A percentile compares a stretch with the other conserved stretches of the same genome.
Evolutionary conservation across 345 rosid genomes (phyloP).

Genomic region (Gossypium anomalum): DNA sequence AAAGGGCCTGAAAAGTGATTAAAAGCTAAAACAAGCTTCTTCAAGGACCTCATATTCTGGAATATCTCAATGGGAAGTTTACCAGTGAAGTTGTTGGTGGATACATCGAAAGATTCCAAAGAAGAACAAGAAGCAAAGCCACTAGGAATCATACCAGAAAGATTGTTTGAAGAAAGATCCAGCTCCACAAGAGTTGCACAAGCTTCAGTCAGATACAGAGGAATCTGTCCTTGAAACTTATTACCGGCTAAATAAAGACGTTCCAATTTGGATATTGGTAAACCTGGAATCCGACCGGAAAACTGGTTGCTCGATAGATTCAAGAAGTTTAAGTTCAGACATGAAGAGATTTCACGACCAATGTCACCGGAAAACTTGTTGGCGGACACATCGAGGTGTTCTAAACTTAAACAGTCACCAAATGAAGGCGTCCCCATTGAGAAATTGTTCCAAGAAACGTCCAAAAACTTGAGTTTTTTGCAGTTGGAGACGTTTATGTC

Average conservation of each 20-base stretch:
- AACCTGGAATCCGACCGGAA: constrained; percentile 54
- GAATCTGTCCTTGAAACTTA: constrained; percentile 63
- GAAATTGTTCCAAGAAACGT: constrained; percentile 74
- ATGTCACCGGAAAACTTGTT: constrained; percentile 68
- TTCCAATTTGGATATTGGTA: constrained; percentile 49
- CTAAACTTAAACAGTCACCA: constrained; percentile 59
- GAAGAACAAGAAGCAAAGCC: constrained; percentile 54
- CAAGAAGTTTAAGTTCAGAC: constrained; percentile 53
- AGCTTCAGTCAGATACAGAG: constrained; percentile 49
- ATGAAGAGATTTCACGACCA: constrained; percentile 43
- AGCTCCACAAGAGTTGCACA: constrained; percentile 64
- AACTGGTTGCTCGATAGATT: constrained; percentile 66
- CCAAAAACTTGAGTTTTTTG: constrained; percentile 49
- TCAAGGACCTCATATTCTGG: constrained; percentile 53
- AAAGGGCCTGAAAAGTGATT: constrained; percentile 57
- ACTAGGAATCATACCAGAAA: constrained; percentile 64
- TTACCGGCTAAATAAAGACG: constrained; percentile 50
- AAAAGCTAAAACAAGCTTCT: constrained; percentile 49
- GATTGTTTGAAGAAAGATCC: constrained; percentile 69
- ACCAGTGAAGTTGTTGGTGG: constrained; percentile 66
- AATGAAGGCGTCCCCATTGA: constrained; percentile 45
- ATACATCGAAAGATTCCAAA: constrained; percentile 53
- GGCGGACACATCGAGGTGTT: constrained; percentile 69
- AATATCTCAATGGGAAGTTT: constrained; percentile 60
- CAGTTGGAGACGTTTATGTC: constrained; percentile 62